Evolutionary conservation across 257 asterid species (phyloP), one percentile per base, ranked within the genome.

Genomic region (Solanum lycopersicoides): DNA sequence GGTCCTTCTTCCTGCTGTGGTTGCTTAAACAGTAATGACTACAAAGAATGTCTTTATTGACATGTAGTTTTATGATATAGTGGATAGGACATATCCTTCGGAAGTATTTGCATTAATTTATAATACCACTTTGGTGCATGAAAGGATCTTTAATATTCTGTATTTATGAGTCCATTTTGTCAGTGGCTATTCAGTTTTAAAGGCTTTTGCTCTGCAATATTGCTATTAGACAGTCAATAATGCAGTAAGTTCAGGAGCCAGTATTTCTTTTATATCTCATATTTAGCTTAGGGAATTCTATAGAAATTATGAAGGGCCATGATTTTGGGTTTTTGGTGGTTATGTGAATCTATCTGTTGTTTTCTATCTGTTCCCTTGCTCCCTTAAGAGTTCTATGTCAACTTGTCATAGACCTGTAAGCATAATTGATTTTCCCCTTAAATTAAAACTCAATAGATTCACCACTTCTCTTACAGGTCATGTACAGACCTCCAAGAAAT

Each of bases 401-500:
- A 32, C 69, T 18, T 53, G 18, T 53, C 85, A 16, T 82, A 50
- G 45, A 45, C 85, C 45, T 34, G 63, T 82, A 47, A 32, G 39
- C 25, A 32, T 50, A 47, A 5, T 18, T 50, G 71, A 50, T 12
- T 82, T 82, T 50, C 10, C 69, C 71, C 71, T 50, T 82, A 3
- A 80, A 50, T 21, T 8, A 82, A 21, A 50, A 50, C 47, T 34
- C 28, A 30, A 30, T 18, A 82, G 41, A 50, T 50, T 20, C 47
- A 50, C 47, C 12, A 50, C 45, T 80, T 50, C 44, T 47, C 75
- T n/a, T 87, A 45, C 97, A 97, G 99, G 90, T 96, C 80, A 89
- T 97, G 90, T 97, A 97, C 72, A 71, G 91, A 82, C 99, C 99
- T 66, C 82, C 91, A 86, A 92, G 89, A 90, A 98, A 95, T 91